Conservation (phyloP, 106 monocot genomes). For the Dioscorea zingiberensis region DNA sequence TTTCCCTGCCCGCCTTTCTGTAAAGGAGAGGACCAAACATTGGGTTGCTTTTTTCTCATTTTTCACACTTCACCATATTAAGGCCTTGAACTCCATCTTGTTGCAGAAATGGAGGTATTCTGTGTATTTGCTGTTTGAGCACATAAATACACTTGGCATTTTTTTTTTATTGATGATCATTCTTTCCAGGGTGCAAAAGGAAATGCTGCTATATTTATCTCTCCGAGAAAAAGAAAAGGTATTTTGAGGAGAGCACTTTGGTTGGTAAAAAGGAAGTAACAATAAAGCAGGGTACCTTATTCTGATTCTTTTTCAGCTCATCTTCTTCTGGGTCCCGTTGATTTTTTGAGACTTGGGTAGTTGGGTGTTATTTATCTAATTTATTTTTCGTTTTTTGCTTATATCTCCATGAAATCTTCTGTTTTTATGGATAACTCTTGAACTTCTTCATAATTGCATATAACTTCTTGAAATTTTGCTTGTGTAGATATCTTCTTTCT, state of each 20-base stretch:
- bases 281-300: no score
- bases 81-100: conserved; percentile 59
- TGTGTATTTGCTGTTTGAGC: background rate
- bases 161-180: background rate
- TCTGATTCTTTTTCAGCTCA: no score
- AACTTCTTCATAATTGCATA: no score
- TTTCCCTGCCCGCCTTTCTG: conserved; percentile 67
- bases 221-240: conserved; percentile 70
- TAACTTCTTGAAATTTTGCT: no score
- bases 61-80: conserved; percentile 50
- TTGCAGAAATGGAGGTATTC: conserved; percentile 69
- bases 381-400: no score
- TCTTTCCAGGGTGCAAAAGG: conserved; percentile 62
- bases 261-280: background rate
- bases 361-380: no score
- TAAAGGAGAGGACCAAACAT: conserved; percentile 55
- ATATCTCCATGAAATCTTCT: no score
- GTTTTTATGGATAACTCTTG: no score
- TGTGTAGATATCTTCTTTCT: no score
- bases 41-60: conserved; percentile 70
- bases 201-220: conserved; percentile 58
- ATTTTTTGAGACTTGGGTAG: no score
- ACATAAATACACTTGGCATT: background rate
- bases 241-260: background rate
- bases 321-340: no score